Base-by-base conservation (phyloP, 768 basidiomycete species). In the Leccinum broughii region DNA sequence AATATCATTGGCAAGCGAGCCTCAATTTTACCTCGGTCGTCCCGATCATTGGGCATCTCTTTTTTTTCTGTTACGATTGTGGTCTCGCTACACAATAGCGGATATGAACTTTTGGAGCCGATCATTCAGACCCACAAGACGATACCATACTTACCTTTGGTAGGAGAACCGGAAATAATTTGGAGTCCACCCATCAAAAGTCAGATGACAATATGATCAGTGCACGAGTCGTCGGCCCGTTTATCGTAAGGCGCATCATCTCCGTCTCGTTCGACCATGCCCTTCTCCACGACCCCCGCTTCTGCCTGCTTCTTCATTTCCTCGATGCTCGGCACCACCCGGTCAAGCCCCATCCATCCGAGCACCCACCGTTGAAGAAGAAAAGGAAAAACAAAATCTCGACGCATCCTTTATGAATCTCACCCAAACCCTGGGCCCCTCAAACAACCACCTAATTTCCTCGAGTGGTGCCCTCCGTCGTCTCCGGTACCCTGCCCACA, bases 21-120 rank as follows among this genome's bases (percentile, higher is more conserved):
- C 8, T 24, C 32, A 4, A 70, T 13, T 44, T 17, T 60, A 92
- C 94, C 90, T 83, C 96, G 77, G 70, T 98, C 96, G 69, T 98
- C 98, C 26, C 91, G 82, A 70, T 98, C 97, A 66, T 98, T 98
- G 0, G 94, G 92, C 0, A 85, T 86, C 74, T 95, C 93, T 3
- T 80, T 86, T 57, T 89, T 86, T 62, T 89, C 85, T 15, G 90
- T 79, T 39, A 90, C 79, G 8, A 93, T 82, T 0, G 90, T 91
- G 0, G 92, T 95, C 71, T 92, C 88, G 48, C 92, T 93, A 63
- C 5, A 20, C 28, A n/a, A 63, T 35, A 14, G 34, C 13, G 5
- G 34, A 35, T 14, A 35, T 35, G 34, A 14, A 35, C 34, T 14
- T 14, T 35, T 35, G 13, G 5, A 35, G 13, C 9, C 6, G 15